phyloP scores from a whole-genome alignment of 106 monocot genomes.

The Chionographis japonica region DNA sequence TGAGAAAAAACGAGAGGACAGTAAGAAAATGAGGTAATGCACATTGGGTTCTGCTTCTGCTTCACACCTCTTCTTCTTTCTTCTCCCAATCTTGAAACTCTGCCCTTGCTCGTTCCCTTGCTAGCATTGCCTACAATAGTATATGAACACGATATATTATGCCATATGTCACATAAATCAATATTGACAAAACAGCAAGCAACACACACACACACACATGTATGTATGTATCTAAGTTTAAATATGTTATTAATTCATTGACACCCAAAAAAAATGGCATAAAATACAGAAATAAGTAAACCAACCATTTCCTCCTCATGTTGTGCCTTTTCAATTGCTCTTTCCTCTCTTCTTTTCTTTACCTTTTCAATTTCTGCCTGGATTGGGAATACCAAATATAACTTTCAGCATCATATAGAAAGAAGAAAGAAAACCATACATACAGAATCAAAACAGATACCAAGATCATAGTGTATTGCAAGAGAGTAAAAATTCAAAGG shows the following conservation, averaged over 20 bases:
- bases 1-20: too few relatives aligned
- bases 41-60: background rate
- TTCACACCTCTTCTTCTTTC: slow-evolving; percentile 89
- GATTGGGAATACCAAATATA: slow-evolving; percentile 7
- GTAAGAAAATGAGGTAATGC: too few relatives aligned
- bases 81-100: slow-evolving; percentile 99
- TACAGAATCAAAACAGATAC: too few relatives aligned
- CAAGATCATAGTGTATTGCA: too few relatives aligned
- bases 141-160: background rate
- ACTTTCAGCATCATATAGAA: too few relatives aligned
- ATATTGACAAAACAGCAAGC: too few relatives aligned
- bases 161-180: too few relatives aligned
- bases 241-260: too few relatives aligned
- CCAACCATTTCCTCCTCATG: slow-evolving; percentile 95
- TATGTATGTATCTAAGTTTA: background rate
- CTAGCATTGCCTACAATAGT: slow-evolving; percentile 66
- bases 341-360: slow-evolving; percentile 97
- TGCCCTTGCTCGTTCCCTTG: slow-evolving; percentile 85
- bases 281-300: slow-evolving; percentile 14
- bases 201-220: background rate
- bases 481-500: too few relatives aligned
- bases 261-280: too few relatives aligned
- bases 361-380: slow-evolving; percentile 97
- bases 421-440: too few relatives aligned
- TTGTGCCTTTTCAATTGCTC: slow-evolving; percentile 96